Evolutionary conservation across 495 filamentous ascomycete species (phyloP).

Genomic region (Talaromyces ruber): DNA sequence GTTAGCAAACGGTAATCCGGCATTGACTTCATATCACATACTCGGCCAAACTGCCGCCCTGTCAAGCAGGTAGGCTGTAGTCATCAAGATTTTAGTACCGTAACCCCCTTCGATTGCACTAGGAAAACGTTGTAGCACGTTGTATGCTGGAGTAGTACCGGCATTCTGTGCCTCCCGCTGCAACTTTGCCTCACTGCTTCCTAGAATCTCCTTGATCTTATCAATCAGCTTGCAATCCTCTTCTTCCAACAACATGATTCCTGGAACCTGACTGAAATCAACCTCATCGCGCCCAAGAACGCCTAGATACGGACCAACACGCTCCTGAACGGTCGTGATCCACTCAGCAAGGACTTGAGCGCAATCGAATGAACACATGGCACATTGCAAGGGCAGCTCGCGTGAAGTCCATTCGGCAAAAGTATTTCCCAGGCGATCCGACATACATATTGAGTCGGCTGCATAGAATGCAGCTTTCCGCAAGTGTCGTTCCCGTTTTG

Average conservation of each 20-base stretch:
- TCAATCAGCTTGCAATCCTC: conserved; percentile 82
- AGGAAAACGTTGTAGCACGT: conserved; percentile 43
- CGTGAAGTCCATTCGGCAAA: conserved; percentile 79
- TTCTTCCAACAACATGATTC: conserved; percentile 82
- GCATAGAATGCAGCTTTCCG: conserved; percentile 93
- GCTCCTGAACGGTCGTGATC: conserved; percentile 90
- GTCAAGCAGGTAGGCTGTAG: conserved; percentile 85
- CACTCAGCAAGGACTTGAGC: conserved; percentile 96
- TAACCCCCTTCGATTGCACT: conserved; percentile 61
- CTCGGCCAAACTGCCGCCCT: conserved; percentile 89
- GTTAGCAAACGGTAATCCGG: conserved; percentile 20
- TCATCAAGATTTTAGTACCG: conserved; percentile 75
- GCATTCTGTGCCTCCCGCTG: conserved; percentile 41
- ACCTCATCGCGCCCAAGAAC: conserved; percentile 76
- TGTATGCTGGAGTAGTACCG: conserved; percentile 40
- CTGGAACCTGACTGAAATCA: conserved; percentile 68
- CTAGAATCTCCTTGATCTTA: conserved; percentile 76
- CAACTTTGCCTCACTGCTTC: conserved; percentile 75
- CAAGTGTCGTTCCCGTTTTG: conserved; percentile 76
- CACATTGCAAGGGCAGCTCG: conserved; percentile 87
- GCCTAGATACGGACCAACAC: conserved; percentile 80
- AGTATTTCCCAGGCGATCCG: conserved; percentile 77
- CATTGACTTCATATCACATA: conserved; percentile 32
- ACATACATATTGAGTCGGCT: conserved; percentile 85
- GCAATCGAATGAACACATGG: conserved; percentile 91